Evolutionary conservation across 2,329 filamentous ascomycete genomes (phyloP), one percentile per base, ranked within the genome.

Genomic region (Claviceps purpurea): DNA sequence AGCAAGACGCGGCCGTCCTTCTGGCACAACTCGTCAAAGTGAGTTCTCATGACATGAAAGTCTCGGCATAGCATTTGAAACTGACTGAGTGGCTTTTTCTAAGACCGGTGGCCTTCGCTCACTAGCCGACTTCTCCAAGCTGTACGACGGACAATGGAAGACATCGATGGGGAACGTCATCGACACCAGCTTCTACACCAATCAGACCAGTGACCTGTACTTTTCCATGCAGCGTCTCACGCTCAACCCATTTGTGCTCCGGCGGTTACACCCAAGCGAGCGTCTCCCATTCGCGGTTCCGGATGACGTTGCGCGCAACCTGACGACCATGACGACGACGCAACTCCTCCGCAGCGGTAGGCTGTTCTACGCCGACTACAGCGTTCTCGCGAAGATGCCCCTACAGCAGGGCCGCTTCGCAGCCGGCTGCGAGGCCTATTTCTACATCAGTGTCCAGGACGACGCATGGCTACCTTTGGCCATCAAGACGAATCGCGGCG

Each of bases 181-280:
- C 1, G 52, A 58, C 20, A 45, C 53, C 3, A 57, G 73, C 13
- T 64, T 70, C 10, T 57, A 70, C 8, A 62, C 66, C 26, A 75
- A 76, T 53, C 72, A 70, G 53, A 74, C 71, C 0, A 64, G 71
- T 50, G 73, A 75, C 55, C 58, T 73, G 1, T 54, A 70, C 30
- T 75, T 76, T 56, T 71, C 70, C 4, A 75, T 75, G 72, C 68
- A 73, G 55, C 64, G 72, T 11, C 59, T 75, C 8, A 71, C 69
- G 2, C 58, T 64, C 39, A 70, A 69, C 50, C 71, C 72, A 0
- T 73, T 68, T 50, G 55, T 61, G 5, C 50, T 73, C 6, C 63
- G 70, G 30, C 61, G 71, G 7, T 43, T 64, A 16, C 59, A 62
- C 4, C 52, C 51, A 0, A 34, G 52, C 5, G 66, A 70, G 30